Base-by-base conservation (phyloP, 2,329 filamentous ascomycete genomes). In the Raffaelea deltoideospora region DNA sequence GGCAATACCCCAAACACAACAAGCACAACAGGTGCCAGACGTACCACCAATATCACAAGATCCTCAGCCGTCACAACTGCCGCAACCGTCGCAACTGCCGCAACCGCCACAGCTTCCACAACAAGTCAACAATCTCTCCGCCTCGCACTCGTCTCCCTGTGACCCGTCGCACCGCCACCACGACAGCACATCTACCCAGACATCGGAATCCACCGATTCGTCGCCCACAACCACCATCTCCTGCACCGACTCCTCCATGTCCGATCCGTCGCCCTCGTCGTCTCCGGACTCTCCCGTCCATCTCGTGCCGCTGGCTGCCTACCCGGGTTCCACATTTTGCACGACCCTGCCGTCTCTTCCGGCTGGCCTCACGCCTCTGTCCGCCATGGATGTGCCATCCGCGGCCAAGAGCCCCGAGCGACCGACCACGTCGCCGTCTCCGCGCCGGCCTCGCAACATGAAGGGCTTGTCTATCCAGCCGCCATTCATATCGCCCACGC, bases 191-290 rank as follows among this genome's bases (percentile, higher is more conserved):
- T 87, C 79, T 8, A 84, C 80, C 3, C 78, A 80, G 44, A 69
- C 69, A 37, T 83, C 81, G 14, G 84, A 83, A 45, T 96, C 90
- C 2, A 83, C 83, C 30, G 87, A 94, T 51, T 94, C 88, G 18
- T 96, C 88, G 9, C 90, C 90, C 2, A 96, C 88, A 8, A 95
- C 87, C 4, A 94, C 88, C 3, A 72, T 90, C 34, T 94, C 86
- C 6, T 94, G 85, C 17, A 84, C 88, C 44, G 88, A 94, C 59
- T 92, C 85, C 9, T 83, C 85, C 22, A 68, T 90, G 34, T 87
- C 87, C 22, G 88, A 96, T 49, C 79, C 84, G 8, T 95, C 88
- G 5, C 86, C 90, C 3, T 88, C 80, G 36, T 85, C 87, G 18
- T 95, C 88, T 1, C 88, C 88, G 9, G 87, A 95, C 57, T 95